A percentile compares a stretch with the other conserved stretches of the same genome.
phyloP scores from a whole-genome alignment of 176 grass and related monocot genomes.

The Rhipidocladum racemiflorum region DNA sequence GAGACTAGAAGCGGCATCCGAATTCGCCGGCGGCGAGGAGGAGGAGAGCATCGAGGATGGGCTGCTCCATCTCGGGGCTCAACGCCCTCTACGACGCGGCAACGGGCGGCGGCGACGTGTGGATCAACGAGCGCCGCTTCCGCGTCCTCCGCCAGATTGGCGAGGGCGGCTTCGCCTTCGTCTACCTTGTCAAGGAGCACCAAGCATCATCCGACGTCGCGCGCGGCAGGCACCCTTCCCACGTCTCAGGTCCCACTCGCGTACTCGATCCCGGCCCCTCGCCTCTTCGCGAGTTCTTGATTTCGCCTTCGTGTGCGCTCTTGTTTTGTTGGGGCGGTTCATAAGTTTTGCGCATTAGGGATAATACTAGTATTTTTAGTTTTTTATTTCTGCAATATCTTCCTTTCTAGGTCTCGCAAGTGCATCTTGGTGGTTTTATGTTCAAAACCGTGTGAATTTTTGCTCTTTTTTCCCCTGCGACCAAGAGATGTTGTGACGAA shows the following conservation, averaged over 20 bases:
- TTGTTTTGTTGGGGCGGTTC: background rate
- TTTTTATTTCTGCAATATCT: background rate
- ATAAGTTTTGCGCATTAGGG: background rate
- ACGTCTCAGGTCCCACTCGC: slow-evolving; percentile 56
- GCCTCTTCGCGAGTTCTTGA: background rate
- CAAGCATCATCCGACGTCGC: slow-evolving; percentile 36
- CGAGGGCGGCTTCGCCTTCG: slow-evolving; percentile 93
- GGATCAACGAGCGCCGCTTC: slow-evolving; percentile 94
- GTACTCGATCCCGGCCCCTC: background rate
- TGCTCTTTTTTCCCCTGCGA: background rate
- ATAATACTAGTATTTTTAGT: background rate
- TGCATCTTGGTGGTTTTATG: background rate
- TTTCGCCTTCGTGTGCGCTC: background rate
- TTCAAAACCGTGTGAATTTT: background rate
- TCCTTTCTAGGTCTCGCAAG: background rate
- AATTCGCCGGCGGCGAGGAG: slow-evolving; percentile 31
- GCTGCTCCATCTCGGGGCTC: slow-evolving; percentile 87
- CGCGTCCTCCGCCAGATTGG: slow-evolving; percentile 84
- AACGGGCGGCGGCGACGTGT: slow-evolving; percentile 75
- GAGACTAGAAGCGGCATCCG: background rate
- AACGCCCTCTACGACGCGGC: slow-evolving; percentile 75
- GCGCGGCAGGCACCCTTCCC: slow-evolving; percentile 33
- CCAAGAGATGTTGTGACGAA: background rate
- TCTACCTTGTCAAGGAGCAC: slow-evolving; percentile 86
- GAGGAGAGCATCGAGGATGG: slow-evolving; percentile 41